phyloP scores from a whole-genome alignment of 176 grass and related monocot species.

The Musa acuminata region DNA sequence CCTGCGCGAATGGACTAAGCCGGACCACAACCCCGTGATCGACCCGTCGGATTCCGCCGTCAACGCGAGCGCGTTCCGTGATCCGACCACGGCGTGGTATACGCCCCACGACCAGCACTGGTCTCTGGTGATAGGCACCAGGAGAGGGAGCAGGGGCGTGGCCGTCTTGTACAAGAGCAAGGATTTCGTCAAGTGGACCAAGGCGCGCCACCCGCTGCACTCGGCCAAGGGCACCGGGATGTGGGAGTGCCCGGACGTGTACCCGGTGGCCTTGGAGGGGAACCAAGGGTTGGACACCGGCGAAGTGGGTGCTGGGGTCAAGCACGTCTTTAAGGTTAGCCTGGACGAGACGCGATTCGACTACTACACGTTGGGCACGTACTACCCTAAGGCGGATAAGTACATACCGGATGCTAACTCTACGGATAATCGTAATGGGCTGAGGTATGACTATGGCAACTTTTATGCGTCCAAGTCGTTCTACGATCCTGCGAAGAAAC shows the following conservation, averaged over 20 bases:
- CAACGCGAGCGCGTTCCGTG: neutral
- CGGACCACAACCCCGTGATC: too few species aligned
- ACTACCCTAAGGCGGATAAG: neutral
- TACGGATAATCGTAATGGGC: neutral
- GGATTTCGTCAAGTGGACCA: neutral
- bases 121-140: neutral
- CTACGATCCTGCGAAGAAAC: neutral
- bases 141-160: too few species aligned
- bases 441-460: conserved; percentile 3
- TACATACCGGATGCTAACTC: neutral
- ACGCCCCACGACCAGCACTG: neutral
- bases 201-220: neutral
- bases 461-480: neutral
- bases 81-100: neutral
- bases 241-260: neutral
- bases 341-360: neutral
- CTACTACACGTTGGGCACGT: neutral
- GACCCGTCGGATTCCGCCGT: neutral
- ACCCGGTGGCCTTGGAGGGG: neutral
- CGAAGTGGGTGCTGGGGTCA: neutral
- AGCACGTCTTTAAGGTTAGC: neutral
- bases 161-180: neutral
- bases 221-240: neutral
- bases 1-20: too few species aligned
- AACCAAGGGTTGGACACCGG: neutral